Evolutionary conservation across 225 moss, liverwort and hornwort species (phyloP).

Genomic region (Straminergon stramineum): DNA sequence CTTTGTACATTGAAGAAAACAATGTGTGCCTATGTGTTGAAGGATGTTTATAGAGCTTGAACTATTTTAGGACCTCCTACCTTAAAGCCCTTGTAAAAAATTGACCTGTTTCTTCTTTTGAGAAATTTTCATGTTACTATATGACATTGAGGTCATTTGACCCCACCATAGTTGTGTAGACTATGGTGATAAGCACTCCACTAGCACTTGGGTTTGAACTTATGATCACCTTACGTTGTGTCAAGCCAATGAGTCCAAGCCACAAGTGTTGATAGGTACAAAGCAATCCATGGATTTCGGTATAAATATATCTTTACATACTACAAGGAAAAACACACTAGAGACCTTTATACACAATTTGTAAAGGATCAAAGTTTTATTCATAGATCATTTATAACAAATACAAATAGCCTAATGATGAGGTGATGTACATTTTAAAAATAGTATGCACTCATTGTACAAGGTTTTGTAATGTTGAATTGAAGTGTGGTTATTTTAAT

Average conservation of each 20-base stretch:
- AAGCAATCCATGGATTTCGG: neutral
- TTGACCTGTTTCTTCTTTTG: rapidly evolving
- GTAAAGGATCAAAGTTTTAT: neutral
- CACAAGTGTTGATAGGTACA: rapidly evolving
- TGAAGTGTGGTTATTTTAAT: neutral
- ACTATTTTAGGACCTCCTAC: neutral
- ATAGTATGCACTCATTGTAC: rapidly evolving
- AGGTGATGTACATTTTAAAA: neutral
- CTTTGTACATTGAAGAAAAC: neutral
- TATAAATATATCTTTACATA: neutral
- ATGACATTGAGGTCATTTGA: neutral
- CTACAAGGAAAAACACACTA: neutral
- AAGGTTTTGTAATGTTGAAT: neutral
- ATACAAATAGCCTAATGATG: neutral
- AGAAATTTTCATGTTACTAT: neutral
- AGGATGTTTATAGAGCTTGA: rapidly evolving
- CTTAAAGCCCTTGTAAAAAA: neutral
- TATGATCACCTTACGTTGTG: neutral
- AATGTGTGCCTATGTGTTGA: rapidly evolving
- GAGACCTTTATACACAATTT: neutral
- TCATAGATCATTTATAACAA: neutral
- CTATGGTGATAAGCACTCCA: neutral
- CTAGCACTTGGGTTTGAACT: rapidly evolving
- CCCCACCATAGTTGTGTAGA: no score
- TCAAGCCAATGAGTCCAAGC: neutral